Base-by-base conservation (phyloP, 2,329 filamentous ascomycete species). In the Elsinoe perseae region DNA sequence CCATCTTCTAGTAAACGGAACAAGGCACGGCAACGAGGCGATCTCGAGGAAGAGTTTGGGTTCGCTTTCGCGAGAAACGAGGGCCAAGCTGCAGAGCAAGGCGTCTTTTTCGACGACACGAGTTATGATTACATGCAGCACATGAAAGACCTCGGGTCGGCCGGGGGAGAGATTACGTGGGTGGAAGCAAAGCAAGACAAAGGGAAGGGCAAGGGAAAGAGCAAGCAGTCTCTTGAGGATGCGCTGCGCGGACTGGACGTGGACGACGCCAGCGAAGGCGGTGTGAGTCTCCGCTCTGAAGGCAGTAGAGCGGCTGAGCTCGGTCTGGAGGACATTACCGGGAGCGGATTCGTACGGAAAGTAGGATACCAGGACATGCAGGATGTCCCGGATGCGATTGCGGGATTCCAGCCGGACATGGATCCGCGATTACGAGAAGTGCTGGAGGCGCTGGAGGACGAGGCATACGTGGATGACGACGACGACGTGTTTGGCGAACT, bases 61-160 rank as follows among this genome's bases (percentile, higher is more conserved):
- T 76, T 80, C 40, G 74, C 73, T 59, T 83, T 95, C 62, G 84
- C 91, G 63, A 80, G 82, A 57, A 97, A 98, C 70, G 93, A 98
- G 72, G 95, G 95, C 64, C 91, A 98, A 74, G 93, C 95, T 7
- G 93, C 95, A 63, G 88, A 87, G 69, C 83, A 96, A 72, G 93
- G 93, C 61, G 82, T 98, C 61, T 98, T 87, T 77, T 98, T 80
- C 71, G 95, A 98, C 72, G 93, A 98, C 73, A 86, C 88, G 61
- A 82, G 89, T 67, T 98, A 98, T 73, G 93, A 98, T 72, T 98
- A 98, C 75, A 98, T 98, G 93, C 93, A 98, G 72, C 93, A 98
- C 72, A 77, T 98, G 79, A 86, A 90, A 56, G 93, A 97, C 64
- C 75, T 98, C 42, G 89, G 77, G 2, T 67, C 67, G 2, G 73